Evolutionary conservation across 1,284 basidiomycete species (phyloP).

Genomic region (Boletus hoseneyae): DNA sequence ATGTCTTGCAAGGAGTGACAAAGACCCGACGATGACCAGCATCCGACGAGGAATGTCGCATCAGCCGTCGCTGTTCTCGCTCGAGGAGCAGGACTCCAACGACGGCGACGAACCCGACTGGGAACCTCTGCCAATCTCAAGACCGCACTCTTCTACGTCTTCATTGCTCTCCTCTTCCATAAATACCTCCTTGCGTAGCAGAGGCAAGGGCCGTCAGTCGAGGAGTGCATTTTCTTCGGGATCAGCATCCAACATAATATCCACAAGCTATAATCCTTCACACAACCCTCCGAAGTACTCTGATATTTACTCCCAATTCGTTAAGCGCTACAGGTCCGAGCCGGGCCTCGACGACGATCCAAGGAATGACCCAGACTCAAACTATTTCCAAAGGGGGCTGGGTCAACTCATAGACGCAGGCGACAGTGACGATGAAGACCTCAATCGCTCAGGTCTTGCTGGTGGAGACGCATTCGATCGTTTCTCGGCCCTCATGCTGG

Average conservation of each 20-base stretch:
- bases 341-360: constrained; percentile 58
- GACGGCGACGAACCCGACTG: constrained; percentile 46
- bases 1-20: not conserved
- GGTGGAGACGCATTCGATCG: constrained; percentile 50
- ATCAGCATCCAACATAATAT: constrained; percentile 29
- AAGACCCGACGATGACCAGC: constrained; percentile 20
- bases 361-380: constrained; percentile 68
- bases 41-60: constrained; percentile 43
- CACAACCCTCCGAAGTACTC: constrained; percentile 47
- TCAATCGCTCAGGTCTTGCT: constrained; percentile 39
- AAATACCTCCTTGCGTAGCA: constrained; percentile 29
- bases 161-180: constrained; percentile 29
- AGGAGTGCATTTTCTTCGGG: constrained; percentile 35
- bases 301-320: constrained; percentile 74
- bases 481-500: constrained; percentile 50
- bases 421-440: constrained; percentile 75
- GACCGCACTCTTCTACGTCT: constrained; percentile 32
- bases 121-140: constrained; percentile 37
- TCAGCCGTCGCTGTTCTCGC: constrained; percentile 64
- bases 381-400: constrained; percentile 69
- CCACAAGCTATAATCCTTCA: constrained; percentile 31
- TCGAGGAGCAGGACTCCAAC: constrained; percentile 52
- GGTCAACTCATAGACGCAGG: constrained; percentile 69
- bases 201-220: constrained; percentile 34
- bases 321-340: constrained; percentile 65